A percentile compares a stretch with the other conserved stretches of the same genome.
Evolutionary conservation across 805 yeast species (phyloP).

Genomic region (Hanseniaspora lindneri): DNA sequence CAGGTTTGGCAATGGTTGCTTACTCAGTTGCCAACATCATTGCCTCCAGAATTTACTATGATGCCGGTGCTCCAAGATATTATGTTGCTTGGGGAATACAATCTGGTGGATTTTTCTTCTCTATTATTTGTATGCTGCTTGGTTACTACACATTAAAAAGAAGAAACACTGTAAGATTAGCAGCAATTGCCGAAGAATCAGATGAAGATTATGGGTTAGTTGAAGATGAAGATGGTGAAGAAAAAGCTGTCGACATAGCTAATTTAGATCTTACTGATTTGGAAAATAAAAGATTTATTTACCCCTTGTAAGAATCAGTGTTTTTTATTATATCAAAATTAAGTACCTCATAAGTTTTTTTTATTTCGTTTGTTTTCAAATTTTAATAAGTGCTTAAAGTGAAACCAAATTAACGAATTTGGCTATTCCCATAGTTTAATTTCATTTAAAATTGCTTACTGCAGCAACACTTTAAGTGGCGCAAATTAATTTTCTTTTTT

Average conservation of each 20-base stretch:
- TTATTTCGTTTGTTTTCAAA: no score
- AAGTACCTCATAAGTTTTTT: no score
- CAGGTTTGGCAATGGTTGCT: conserved; percentile 29
- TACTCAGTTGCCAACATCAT: conserved; percentile 36
- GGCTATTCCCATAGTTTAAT: no score
- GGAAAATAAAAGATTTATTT: conserved; percentile 40
- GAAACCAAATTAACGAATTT: no score
- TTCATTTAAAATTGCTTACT: no score
- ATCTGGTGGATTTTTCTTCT: conserved; percentile 35
- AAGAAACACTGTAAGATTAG: conserved; percentile 32
- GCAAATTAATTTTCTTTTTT: no score
- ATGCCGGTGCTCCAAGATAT: conserved; percentile 34
- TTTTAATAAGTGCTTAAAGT: no score
- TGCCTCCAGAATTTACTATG: conserved; percentile 39
- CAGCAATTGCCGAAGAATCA: conserved; percentile 3
- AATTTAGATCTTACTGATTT: conserved; percentile 41
- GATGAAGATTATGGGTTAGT: conserved; percentile 13
- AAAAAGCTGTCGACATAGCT: conserved; percentile 32
- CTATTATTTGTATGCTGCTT: conserved; percentile 24
- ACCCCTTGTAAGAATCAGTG: conserved; percentile 34
- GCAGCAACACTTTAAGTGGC: no score
- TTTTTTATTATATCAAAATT: no score
- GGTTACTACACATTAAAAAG: conserved; percentile 31
- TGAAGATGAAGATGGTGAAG: conserved; percentile 19
- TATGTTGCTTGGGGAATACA: conserved; percentile 38